These are phyloP conservation scores for Alternaria gaisen DNA, from an alignment of 2,329 filamentous ascomycete species.

Conservation along the genomic window DNA sequence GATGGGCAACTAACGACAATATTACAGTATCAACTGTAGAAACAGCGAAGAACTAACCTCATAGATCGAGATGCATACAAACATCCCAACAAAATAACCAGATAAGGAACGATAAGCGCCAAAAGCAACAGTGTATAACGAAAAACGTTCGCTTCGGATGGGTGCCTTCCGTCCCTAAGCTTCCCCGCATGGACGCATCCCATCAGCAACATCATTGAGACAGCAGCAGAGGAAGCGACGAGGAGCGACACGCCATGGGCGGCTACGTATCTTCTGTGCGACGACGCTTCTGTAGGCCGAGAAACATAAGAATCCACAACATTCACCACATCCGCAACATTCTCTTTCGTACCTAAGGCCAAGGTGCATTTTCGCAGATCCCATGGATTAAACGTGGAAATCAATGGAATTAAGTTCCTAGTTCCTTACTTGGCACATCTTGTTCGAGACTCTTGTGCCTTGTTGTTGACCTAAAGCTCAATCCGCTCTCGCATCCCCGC, in stretches of 20 bases:
- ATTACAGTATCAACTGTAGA: neutral
- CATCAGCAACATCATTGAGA: neutral
- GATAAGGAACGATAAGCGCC: neutral
- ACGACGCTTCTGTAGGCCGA: neutral
- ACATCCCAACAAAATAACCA: conserved; percentile 1
- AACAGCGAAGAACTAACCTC: neutral
- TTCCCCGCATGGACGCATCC: neutral
- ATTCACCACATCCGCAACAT: neutral
- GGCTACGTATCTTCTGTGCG: neutral
- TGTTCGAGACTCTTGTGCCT: neutral
- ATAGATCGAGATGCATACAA: neutral
- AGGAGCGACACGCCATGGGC: conserved; percentile 1
- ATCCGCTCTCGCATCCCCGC: neutral
- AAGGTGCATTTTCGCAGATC: conserved; percentile 2
- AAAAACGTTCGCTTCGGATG: conserved; percentile 3
- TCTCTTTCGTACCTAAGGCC: neutral
- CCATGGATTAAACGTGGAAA: conserved; percentile 1
- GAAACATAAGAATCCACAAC: neutral
- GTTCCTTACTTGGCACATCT: neutral
- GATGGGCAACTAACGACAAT: neutral
- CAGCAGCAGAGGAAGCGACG: neutral
- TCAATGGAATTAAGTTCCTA: neutral
- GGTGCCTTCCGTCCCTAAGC: neutral
- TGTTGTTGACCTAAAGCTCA: conserved; percentile 1
- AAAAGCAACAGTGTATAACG: conserved; percentile 4